These are phyloP conservation scores for Tetracladium maxilliforme DNA, from an alignment of 2,329 filamentous ascomycete genomes.

Conservation along the genomic window DNA sequence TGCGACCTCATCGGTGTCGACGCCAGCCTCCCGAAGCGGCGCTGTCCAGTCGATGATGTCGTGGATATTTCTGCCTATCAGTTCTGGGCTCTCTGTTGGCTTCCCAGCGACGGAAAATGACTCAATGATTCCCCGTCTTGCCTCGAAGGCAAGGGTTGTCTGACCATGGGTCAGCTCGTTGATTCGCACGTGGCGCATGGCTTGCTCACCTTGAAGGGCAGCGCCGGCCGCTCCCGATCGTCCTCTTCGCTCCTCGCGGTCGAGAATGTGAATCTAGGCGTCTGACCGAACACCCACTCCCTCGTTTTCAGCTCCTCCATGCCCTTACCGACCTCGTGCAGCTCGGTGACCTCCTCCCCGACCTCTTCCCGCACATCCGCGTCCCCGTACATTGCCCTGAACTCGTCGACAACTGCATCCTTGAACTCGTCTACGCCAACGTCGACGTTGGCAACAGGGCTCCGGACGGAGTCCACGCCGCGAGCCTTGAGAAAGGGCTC, in stretches of 20 bases:
- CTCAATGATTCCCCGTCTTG: too few relatives aligned
- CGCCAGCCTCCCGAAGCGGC: too few relatives aligned
- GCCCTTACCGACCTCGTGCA: conserved; percentile 43
- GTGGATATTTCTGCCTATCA: too few relatives aligned
- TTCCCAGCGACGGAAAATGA: too few relatives aligned
- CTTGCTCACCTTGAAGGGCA: too few relatives aligned
- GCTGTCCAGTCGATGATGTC: too few relatives aligned
- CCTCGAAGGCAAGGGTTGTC: too few relatives aligned
- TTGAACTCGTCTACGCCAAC: conserved; percentile 32
- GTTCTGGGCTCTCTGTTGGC: too few relatives aligned
- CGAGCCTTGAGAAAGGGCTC: conserved; percentile 62
- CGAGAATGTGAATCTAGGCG: conserved; percentile 66
- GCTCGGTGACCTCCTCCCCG: conserved; percentile 29
- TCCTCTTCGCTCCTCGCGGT: conserved; percentile 44
- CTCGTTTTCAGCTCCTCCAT: conserved; percentile 45
- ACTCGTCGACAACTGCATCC: conserved; percentile 46
- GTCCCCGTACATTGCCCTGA: conserved; percentile 48
- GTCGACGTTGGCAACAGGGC: conserved; percentile 66
- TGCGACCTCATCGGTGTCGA: too few relatives aligned
- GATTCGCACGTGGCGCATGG: too few relatives aligned
- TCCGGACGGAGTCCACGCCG: conserved; percentile 85
- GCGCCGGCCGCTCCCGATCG: conserved; percentile 33
- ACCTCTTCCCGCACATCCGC: conserved; percentile 20
- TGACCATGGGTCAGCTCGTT: too few relatives aligned
- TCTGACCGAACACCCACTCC: conserved; percentile 75